Evolutionary conservation across 495 filamentous ascomycete species (phyloP).

Genomic region (Aspergillus sparsus): DNA sequence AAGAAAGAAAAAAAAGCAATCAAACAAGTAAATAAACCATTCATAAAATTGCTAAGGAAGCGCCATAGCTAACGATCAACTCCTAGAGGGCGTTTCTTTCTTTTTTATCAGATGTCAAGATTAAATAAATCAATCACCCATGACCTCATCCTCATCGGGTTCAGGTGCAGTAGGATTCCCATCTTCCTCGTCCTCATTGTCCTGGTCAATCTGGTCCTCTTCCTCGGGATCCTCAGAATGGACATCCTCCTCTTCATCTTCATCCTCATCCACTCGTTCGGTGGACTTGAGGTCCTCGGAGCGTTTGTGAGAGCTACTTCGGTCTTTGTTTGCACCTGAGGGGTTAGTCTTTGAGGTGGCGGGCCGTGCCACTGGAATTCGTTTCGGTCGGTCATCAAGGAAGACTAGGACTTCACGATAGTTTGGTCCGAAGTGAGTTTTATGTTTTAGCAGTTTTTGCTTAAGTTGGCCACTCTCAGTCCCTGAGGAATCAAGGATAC

Average conservation of each 20-base stretch:
- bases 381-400: slow-evolving; percentile 60
- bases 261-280: slow-evolving; percentile 44
- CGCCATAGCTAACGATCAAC: neutral
- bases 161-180: slow-evolving; percentile 44
- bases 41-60: slow-evolving; percentile 10
- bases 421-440: slow-evolving; percentile 65
- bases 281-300: slow-evolving; percentile 35
- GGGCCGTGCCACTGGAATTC: slow-evolving; percentile 19
- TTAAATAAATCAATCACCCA: slow-evolving; percentile 59
- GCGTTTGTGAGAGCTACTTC: slow-evolving; percentile 36
- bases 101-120: neutral
- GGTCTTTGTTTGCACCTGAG: slow-evolving; percentile 40
- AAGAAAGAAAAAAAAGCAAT: slow-evolving; percentile 2
- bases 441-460: slow-evolving; percentile 67
- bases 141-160: slow-evolving; percentile 65
- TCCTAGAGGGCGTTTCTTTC: too few species aligned
- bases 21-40: slow-evolving; percentile 18
- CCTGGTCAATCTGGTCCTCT: slow-evolving; percentile 54
- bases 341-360: slow-evolving; percentile 51
- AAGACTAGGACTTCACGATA: slow-evolving; percentile 75
- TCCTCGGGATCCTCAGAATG: slow-evolving; percentile 58
- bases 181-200: slow-evolving; percentile 50
- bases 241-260: slow-evolving; percentile 51
- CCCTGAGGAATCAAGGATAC: slow-evolving; percentile 65
- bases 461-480: slow-evolving; percentile 60